Conservation (phyloP, 2,329 filamentous ascomycete genomes). For the Trichothecium roseum region DNA sequence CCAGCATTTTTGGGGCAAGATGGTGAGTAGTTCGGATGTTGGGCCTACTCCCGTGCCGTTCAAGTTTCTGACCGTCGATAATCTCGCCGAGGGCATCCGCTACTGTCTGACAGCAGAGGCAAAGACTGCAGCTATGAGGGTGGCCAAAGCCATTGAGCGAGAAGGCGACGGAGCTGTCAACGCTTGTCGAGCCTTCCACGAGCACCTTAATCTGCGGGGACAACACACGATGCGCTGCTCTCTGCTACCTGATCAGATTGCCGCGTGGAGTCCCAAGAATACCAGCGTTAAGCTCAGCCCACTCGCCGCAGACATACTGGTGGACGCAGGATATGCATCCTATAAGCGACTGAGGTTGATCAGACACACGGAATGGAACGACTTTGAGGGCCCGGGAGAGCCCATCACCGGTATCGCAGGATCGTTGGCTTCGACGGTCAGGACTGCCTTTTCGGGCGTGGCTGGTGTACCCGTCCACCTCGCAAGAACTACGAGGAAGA, state of each 20-base stretch:
- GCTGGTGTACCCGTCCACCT: slow-evolving; percentile 53
- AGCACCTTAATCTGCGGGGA: slow-evolving; percentile 41
- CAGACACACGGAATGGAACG: slow-evolving; percentile 63
- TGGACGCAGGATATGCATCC: slow-evolving; percentile 47
- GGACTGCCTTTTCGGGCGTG: slow-evolving; percentile 50
- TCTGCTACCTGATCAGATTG: slow-evolving; percentile 50
- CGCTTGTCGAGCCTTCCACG: slow-evolving; percentile 57
- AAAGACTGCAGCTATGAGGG: slow-evolving; percentile 41
- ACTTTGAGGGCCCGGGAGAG: slow-evolving; percentile 66
- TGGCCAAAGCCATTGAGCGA: slow-evolving; percentile 49
- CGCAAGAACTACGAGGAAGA: slow-evolving; percentile 44
- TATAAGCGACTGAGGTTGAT: slow-evolving; percentile 55
- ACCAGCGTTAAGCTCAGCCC: slow-evolving; percentile 51
- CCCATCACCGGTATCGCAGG: slow-evolving; percentile 57
- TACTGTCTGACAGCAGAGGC: slow-evolving; percentile 55
- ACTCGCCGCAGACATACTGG: slow-evolving; percentile 54
- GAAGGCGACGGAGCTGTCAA: slow-evolving; percentile 62
- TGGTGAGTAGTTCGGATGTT: slow-evolving; percentile 53
- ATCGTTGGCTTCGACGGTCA: slow-evolving; percentile 48
- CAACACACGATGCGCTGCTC: slow-evolving; percentile 53
- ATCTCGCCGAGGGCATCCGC: slow-evolving; percentile 59
- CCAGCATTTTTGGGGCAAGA: slow-evolving; percentile 68
- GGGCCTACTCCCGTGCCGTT: slow-evolving; percentile 60
- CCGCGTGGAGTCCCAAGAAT: slow-evolving; percentile 55
- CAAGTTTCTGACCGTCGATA: slow-evolving; percentile 53